These are phyloP conservation scores for Opeltia flavorubescens DNA, from an alignment of 495 filamentous ascomycete species.

Conservation along the genomic window DNA sequence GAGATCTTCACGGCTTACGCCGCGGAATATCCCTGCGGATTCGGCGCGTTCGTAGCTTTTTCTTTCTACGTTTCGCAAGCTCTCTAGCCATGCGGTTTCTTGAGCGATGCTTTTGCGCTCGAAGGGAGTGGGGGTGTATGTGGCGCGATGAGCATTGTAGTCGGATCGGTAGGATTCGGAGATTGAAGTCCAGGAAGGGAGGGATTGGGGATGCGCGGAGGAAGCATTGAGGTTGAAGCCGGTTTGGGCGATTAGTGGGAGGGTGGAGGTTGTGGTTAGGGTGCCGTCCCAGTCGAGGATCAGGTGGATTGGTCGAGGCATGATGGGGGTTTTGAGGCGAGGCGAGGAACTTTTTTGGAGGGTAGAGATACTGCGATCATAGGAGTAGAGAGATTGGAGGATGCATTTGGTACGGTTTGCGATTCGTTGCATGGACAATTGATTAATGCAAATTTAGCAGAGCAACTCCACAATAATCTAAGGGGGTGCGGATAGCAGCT, in stretches of 20 bases:
- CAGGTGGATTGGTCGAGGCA: constrained; percentile 5
- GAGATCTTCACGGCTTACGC: background rate
- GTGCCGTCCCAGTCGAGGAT: constrained; percentile 21
- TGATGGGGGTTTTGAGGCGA: background rate
- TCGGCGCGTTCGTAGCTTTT: constrained; percentile 15
- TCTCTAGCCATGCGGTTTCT: constrained; percentile 9
- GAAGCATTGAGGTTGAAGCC: background rate
- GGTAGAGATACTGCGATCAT: background rate
- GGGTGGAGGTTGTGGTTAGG: constrained; percentile 15
- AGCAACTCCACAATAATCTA: too few species aligned
- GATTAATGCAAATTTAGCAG: too few species aligned
- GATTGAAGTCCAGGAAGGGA: background rate
- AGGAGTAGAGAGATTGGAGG: constrained; percentile 17
- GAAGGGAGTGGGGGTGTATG: background rate
- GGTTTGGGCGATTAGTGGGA: constrained; percentile 6
- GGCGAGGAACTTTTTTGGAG: background rate
- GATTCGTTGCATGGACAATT: too few species aligned
- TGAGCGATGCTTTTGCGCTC: constrained; percentile 9
- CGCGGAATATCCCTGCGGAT: constrained; percentile 10
- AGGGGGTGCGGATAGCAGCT: too few species aligned
- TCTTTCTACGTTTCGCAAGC: constrained; percentile 9
- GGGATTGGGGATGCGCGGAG: constrained; percentile 4
- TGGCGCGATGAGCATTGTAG: constrained; percentile 6
- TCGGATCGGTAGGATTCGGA: background rate
- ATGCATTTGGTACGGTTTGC: too few species aligned